Percentiles rank a stretch among this genome's conserved stretches.
Conservation (phyloP, 768 basidiomycete species). For the Lentinula edodes region DNA sequence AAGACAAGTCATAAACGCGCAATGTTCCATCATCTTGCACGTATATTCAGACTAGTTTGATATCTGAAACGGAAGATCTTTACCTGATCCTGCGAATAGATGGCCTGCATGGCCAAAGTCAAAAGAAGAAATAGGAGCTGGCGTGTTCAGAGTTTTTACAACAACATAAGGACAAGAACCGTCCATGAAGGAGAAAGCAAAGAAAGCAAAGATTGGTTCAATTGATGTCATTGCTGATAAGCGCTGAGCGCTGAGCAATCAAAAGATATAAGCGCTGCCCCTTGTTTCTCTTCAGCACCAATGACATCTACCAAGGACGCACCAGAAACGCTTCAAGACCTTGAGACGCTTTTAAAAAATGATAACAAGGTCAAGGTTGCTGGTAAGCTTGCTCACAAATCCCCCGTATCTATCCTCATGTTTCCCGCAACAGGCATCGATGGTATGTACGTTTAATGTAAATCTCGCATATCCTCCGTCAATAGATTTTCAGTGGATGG, state of each 20-base stretch:
- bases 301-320: background rate
- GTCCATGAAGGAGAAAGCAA: background rate
- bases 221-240: no score
- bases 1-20: conserved; percentile 57
- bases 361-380: conserved; percentile 93
- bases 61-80: background rate
- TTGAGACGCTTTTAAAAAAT: conserved; percentile 44
- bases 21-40: conserved; percentile 61
- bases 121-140: conserved; percentile 50
- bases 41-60: background rate
- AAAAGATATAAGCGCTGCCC: background rate
- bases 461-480: background rate
- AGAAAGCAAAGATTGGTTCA: background rate
- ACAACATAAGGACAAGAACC: background rate
- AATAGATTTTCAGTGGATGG: conserved; percentile 66
- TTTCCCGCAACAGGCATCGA: conserved; percentile 45
- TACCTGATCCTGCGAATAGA: conserved; percentile 63
- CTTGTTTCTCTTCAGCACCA: background rate
- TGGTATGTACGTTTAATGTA: conserved; percentile 39
- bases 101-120: conserved; percentile 41
- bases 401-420: background rate
- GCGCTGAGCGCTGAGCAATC: no score
- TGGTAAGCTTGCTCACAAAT: conserved; percentile 40
- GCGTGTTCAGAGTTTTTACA: conserved; percentile 28
- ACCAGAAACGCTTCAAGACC: conserved; percentile 38